Base-by-base conservation (phyloP, 805 yeast species). In the Metschnikowia vanudenii region DNA sequence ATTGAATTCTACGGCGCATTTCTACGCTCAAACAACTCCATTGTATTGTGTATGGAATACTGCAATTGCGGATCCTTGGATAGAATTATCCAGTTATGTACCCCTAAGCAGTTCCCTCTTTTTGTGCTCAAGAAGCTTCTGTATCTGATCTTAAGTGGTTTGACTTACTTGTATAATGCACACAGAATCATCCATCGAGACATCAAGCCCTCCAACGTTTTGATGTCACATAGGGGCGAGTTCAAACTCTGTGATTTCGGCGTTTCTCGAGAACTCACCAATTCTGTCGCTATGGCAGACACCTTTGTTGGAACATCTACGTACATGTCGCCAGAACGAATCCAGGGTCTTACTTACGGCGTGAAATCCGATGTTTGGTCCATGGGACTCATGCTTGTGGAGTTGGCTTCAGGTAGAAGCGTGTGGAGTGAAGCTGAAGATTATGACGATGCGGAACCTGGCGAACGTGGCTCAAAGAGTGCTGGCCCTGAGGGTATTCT, bases 331-430 rank as follows among this genome's bases (percentile, higher is more conserved):
- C 99, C 99, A 0, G 99, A 94, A 59, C 77, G 99, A 52, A 92
- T 94, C 45, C 96, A 90, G 67, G 99, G 99, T 16, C 88, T 88
- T 36, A 84, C 84, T 9, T 94, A 94, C 67, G 86, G 96, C 8
- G 84, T 91, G n/a, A 90, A 91, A 56, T 92, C 96, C 32, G 99
- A 94, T 64, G 92, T 94, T 11, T 94, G 99, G 99, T 89, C 97
- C 0, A 69, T 91, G 54, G 99, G 99, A 1, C 71, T 94, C 37
- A 86, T 91, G 84, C 73, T 94, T 34, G 81, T 88, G 41, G 98
- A 94, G 64, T 71, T 94, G 43, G 92, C 96, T 1, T 80, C 87
- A 3, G 98, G 98, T 0, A 75, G 74, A 44, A 84, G 85, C 56
- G 94, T 97, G 2, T 83, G 91, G 73, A 78, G 79, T 18, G 83